Conservation (phyloP, 139 green algal genomes). For the Tetratostichococcus sp. region DNA sequence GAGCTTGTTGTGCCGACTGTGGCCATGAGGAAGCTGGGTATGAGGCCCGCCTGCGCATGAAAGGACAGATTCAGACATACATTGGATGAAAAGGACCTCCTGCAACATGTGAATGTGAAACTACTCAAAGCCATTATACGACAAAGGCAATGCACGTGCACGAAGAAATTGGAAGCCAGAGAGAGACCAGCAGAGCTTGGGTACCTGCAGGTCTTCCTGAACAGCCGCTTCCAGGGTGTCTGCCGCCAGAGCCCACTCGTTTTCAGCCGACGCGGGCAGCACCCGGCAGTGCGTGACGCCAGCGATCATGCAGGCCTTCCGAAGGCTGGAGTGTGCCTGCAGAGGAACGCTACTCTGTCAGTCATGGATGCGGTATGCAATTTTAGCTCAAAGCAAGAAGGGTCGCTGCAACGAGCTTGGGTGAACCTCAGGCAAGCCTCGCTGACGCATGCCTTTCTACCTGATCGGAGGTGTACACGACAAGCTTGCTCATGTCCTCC, state of each 20-base stretch:
- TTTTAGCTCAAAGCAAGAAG: no score
- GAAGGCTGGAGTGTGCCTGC: slow-evolving; percentile 66
- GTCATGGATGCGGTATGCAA: no score
- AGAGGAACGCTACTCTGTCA: not conserved
- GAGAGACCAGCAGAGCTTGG: no score
- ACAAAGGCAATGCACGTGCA: no score
- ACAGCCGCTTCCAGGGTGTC: slow-evolving; percentile 47
- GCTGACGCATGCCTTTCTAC: not conserved
- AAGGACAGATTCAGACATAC: no score
- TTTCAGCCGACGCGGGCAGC: slow-evolving; percentile 35
- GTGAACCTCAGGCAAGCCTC: not conserved
- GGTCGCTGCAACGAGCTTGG: no score
- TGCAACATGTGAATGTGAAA: no score
- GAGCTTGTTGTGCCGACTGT: slow-evolving; percentile 75
- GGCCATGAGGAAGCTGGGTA: slow-evolving; percentile 69
- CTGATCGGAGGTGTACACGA: slow-evolving; percentile 61
- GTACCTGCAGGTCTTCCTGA: slow-evolving; percentile 34
- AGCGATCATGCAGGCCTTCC: slow-evolving; percentile 77
- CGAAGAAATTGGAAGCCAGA: no score
- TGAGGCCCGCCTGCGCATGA: slow-evolving; percentile 33
- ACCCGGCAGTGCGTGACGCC: slow-evolving; percentile 56
- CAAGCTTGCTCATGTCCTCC: slow-evolving; percentile 33
- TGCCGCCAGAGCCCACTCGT: slow-evolving; percentile 54
- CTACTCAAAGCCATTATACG: no score
- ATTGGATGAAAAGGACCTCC: no score